These are phyloP conservation scores for Trypanosoma caninum DNA, from an alignment of 208 protist species.

Conservation along the genomic window DNA sequence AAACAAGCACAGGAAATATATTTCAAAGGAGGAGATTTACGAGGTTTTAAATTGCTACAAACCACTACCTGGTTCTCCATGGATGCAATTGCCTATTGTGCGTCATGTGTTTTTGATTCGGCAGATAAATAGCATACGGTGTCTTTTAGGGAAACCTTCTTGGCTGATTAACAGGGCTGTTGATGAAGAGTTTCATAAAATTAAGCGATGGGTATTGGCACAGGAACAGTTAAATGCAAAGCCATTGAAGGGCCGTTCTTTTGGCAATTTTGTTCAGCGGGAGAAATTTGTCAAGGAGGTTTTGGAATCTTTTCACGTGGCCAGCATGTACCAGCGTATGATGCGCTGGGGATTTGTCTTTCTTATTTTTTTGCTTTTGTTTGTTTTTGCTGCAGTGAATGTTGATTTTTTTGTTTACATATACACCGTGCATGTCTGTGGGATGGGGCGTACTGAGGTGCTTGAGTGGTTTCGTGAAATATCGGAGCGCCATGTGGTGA, in stretches of 20 bases:
- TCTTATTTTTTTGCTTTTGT: slow-evolving; percentile 33
- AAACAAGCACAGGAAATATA: slow-evolving; percentile 77
- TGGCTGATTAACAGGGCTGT: slow-evolving; percentile 80
- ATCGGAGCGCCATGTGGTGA: slow-evolving; percentile 48
- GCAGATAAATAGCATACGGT: slow-evolving; percentile 58
- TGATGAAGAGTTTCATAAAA: slow-evolving; percentile 60
- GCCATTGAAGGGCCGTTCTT: not conserved
- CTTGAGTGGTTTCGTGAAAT: slow-evolving; percentile 64
- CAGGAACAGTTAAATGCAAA: slow-evolving; percentile 16
- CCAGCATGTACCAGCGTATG: slow-evolving; percentile 77
- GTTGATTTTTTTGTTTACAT: slow-evolving; percentile 59
- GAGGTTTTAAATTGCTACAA: slow-evolving; percentile 56
- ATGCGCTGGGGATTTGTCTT: slow-evolving; percentile 42
- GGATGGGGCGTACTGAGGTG: slow-evolving; percentile 35
- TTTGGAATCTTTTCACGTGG: slow-evolving; percentile 69
- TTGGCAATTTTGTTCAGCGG: slow-evolving; percentile 52
- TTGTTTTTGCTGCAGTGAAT: slow-evolving; percentile 51
- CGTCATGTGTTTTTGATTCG: slow-evolving; percentile 73
- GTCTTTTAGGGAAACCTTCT: slow-evolving; percentile 33
- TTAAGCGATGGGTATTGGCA: slow-evolving; percentile 52
- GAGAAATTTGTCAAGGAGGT: slow-evolving; percentile 79
- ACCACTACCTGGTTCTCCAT: slow-evolving; percentile 51
- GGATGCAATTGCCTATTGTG: slow-evolving; percentile 74
- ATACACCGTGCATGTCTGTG: slow-evolving; percentile 47
- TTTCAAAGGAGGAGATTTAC: slow-evolving; percentile 57